Evolutionary conservation across 768 basidiomycete species (phyloP).

Genomic region (Lactarius evosmus): DNA sequence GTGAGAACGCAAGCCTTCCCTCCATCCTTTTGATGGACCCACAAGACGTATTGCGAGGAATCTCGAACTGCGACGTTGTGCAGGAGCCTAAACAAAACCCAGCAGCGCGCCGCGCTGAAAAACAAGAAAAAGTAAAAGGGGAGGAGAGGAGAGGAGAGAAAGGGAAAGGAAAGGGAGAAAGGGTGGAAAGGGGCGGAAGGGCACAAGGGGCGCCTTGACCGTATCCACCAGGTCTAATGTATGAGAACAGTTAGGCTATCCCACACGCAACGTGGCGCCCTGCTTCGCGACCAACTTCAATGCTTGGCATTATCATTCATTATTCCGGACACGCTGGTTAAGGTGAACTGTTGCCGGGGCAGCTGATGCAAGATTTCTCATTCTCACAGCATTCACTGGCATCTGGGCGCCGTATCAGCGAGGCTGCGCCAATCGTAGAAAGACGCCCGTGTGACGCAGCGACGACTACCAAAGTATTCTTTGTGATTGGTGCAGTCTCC

Average conservation of each 20-base stretch:
- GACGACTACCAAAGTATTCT: neutral
- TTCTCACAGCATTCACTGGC: neutral
- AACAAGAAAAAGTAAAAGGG: neutral
- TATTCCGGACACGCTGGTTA: neutral
- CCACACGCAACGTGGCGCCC: neutral
- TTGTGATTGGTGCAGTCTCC: neutral
- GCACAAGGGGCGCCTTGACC: neutral
- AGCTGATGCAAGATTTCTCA: neutral
- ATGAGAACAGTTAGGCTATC: neutral
- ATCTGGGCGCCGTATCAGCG: neutral
- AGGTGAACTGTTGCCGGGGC: neutral
- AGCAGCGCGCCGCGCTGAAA: slow-evolving; percentile 22
- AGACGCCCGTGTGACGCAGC: neutral
- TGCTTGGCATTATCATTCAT: neutral
- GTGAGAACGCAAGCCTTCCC: neutral
- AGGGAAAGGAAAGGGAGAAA: neutral
- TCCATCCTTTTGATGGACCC: neutral
- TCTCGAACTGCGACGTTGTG: slow-evolving; percentile 8
- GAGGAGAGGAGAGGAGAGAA: neutral
- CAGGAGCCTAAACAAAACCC: neutral
- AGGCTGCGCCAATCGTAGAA: neutral
- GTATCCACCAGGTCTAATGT: neutral
- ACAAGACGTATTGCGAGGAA: slow-evolving; percentile 7
- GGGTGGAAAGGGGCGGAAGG: neutral
- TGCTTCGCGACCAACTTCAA: neutral